These are phyloP conservation scores for Fusarium secorum DNA, from an alignment of 2,329 filamentous ascomycete genomes.

Conservation along the genomic window DNA sequence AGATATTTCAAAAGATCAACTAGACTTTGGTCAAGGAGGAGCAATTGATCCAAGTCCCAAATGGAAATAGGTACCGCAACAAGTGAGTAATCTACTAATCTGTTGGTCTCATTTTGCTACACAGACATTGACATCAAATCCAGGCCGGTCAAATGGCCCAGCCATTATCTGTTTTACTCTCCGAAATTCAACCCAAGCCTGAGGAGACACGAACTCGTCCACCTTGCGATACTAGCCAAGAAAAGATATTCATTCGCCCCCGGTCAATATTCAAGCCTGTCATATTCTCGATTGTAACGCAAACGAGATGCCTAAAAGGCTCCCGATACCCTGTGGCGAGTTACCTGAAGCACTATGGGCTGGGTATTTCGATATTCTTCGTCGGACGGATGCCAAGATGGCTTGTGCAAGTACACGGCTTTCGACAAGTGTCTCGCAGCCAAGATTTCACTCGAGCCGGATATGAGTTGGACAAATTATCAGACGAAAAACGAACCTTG, in stretches of 20 bases:
- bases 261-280: neutral
- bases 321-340: too few species aligned
- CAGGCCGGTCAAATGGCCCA: neutral
- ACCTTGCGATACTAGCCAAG: neutral
- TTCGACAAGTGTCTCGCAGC: fast-evolving
- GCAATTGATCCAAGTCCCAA: neutral
- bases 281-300: neutral
- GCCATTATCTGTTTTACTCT: neutral
- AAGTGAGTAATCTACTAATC: neutral
- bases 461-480: too few species aligned
- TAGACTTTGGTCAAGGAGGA: too few species aligned
- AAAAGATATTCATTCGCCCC: neutral
- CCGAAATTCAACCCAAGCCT: neutral
- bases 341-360: neutral
- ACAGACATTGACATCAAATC: neutral
- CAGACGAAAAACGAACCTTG: fast-evolving
- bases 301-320: neutral
- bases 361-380: neutral
- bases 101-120: neutral
- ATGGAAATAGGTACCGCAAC: neutral
- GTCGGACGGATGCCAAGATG: neutral
- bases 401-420: too few species aligned
- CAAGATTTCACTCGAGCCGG: too few species aligned
- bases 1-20: neutral
- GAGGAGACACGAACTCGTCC: neutral